A percentile compares a stretch with the other conserved stretches of the same genome.
phyloP scores from a whole-genome alignment of 192 early-diverging fungal species.

The Irineochytrium annulatum region DNA sequence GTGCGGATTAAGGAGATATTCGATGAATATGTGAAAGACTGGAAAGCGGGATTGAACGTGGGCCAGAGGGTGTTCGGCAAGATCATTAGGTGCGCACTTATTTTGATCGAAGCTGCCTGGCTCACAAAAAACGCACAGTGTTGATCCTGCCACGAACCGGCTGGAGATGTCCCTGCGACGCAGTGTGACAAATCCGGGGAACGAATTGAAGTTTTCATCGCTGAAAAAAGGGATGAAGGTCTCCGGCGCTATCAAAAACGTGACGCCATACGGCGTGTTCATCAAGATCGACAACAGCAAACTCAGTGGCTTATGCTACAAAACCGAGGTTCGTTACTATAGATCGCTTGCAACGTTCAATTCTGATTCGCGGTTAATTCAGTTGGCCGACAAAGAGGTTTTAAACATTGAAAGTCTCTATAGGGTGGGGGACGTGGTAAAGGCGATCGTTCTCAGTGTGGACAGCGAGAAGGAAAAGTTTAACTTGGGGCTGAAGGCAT shows the following conservation, averaged over 20 bases:
- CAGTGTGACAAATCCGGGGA: slow-evolving; percentile 8
- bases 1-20: slow-evolving; percentile 84
- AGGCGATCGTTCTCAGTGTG: slow-evolving; percentile 73
- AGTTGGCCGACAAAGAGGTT: slow-evolving; percentile 74
- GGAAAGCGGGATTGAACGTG: slow-evolving; percentile 63
- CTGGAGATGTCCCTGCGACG: slow-evolving; percentile 72
- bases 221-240: slow-evolving; percentile 70
- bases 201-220: slow-evolving; percentile 35
- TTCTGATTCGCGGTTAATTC: not conserved
- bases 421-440: slow-evolving; percentile 77
- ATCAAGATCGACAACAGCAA: slow-evolving; percentile 72
- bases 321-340: slow-evolving; percentile 50
- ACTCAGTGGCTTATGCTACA: slow-evolving; percentile 82
- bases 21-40: slow-evolving; percentile 83
- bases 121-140: slow-evolving; percentile 14
- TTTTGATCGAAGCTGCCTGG: not conserved
- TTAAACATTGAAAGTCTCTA: slow-evolving; percentile 68
- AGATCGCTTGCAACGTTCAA: not conserved
- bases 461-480: slow-evolving; percentile 65
- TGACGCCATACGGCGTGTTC: slow-evolving; percentile 76
- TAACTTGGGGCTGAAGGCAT: slow-evolving; percentile 77
- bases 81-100: slow-evolving; percentile 50
- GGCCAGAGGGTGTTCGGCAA: slow-evolving; percentile 77
- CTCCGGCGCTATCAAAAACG: slow-evolving; percentile 69
- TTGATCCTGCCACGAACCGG: slow-evolving; percentile 53